Base-by-base conservation (phyloP, 2,329 filamentous ascomycete species). In the Mycogone perniciosa region DNA sequence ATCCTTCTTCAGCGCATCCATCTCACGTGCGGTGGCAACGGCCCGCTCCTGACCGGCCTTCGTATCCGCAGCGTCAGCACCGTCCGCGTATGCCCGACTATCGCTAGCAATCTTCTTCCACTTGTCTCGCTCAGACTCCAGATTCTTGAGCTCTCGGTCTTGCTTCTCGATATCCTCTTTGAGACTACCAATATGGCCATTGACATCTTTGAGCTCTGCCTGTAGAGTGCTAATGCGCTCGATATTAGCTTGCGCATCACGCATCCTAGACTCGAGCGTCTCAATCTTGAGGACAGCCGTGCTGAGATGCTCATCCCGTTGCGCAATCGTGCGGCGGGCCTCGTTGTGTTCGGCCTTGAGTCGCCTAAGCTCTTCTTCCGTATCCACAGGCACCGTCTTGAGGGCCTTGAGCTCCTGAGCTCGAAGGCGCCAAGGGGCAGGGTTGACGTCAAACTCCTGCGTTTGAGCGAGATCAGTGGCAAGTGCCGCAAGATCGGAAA, bases 281-380 rank as follows among this genome's bases (percentile, higher is more conserved):
- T 96, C 92, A 59, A 96, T 95, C 67, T 93, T 91, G 59, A 96
- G 86, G n/a, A 85, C 81, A 27, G 88, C 80, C 52, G 95, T 92
- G 66, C 95, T 90, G 47, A 95, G 81, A 34, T 85, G 84, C 64
- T 91, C 88, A 57, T 96, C 89, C 55, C 85, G 84, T 56, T 85
- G 79, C 1, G 85, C 82, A 51, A 89, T 77, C 4, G 80, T 76
- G 49, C 85, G 83, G 4, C 88, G 85, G 20, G 86, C 84, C 62
- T 92, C 88, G 57, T 85, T 82, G 57, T 93, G 80, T 58, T 92
- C 86, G 48, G 91, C 88, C 60, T 85, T 89, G 51, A 96, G 75
- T 20, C 85, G 82, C 6, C 86, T 81, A 48, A 96, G 79, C 65
- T 96, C 88, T 62, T 92, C 88, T 63, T 96, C 89, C 0, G 86